Conservation (phyloP, 495 filamentous ascomycete species). For the Elaphomyces granulatus region DNA sequence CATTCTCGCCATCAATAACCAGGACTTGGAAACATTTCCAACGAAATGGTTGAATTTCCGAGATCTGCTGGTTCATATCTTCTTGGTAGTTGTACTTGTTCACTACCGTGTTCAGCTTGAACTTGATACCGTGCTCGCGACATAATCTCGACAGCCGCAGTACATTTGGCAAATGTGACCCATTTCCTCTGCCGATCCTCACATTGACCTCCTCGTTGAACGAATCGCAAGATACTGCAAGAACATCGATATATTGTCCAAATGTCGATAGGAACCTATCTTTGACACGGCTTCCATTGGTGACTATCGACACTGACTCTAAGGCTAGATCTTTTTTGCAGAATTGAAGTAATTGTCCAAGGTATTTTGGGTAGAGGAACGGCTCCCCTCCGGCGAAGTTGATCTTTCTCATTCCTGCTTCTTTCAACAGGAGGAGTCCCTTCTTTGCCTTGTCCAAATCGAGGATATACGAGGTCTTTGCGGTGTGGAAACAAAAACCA, state of each 20-base stretch:
- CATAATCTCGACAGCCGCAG: conserved; percentile 31
- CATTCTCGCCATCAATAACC: conserved; percentile 40
- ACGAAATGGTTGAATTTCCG: conserved; percentile 33
- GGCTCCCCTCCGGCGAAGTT: conserved; percentile 49
- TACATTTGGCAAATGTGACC: conserved; percentile 30
- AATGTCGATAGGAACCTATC: too few relatives aligned
- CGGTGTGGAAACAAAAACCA: conserved; percentile 46
- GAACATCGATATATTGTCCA: too few relatives aligned
- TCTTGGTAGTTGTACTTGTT: conserved; percentile 35
- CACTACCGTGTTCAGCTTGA: conserved; percentile 50
- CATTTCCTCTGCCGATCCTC: conserved; percentile 35
- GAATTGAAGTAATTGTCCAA: conserved; percentile 45
- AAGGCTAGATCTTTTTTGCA: too few relatives aligned
- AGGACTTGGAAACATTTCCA: conserved; percentile 49
- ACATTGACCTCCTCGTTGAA: conserved; percentile 36
- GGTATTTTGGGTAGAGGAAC: conserved; percentile 36
- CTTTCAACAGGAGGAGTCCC: conserved; percentile 32
- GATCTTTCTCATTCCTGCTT: conserved; percentile 42
- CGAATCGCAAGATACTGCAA: too few relatives aligned
- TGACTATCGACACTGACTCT: too few relatives aligned
- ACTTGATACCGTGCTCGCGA: conserved; percentile 31
- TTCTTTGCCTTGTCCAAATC: conserved; percentile 24
- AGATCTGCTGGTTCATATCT: conserved; percentile 37
- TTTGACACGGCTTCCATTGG: too few relatives aligned
- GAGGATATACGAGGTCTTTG: conserved; percentile 28